These are phyloP conservation scores for Pichia sp. DNA, from an alignment of 1,139 yeast genomes.

Conservation along the genomic window DNA sequence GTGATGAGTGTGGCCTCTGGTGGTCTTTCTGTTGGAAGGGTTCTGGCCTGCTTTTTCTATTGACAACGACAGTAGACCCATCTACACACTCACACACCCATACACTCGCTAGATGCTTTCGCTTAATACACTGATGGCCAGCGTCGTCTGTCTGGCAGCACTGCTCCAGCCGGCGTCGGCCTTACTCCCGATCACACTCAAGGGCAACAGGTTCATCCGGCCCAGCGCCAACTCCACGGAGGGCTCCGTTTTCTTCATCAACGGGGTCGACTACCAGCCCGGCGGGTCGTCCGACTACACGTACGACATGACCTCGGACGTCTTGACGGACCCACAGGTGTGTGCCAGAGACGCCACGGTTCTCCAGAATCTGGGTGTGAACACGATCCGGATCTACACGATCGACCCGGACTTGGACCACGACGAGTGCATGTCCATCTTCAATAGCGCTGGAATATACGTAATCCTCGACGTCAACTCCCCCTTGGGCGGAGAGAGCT, in stretches of 20 bases:
- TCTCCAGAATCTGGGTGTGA: constrained; percentile 73
- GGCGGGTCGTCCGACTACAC: constrained; percentile 58
- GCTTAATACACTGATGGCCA: constrained; percentile 3
- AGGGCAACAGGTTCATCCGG: constrained; percentile 46
- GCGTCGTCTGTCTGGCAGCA: constrained; percentile 8
- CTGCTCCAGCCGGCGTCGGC: constrained; percentile 21
- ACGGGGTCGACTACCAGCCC: constrained; percentile 73
- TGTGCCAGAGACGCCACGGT: constrained; percentile 75
- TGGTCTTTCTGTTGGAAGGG: too few relatives aligned
- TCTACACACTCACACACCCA: background rate
- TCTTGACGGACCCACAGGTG: constrained; percentile 61
- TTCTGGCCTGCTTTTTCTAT: too few relatives aligned
- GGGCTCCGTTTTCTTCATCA: constrained; percentile 61
- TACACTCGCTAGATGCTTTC: constrained; percentile 11
- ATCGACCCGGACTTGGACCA: constrained; percentile 81
- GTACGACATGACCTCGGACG: constrained; percentile 55
- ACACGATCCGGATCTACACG: constrained; percentile 83
- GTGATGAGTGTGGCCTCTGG: background rate
- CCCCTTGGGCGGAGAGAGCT: constrained; percentile 70
- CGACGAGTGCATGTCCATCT: constrained; percentile 84
- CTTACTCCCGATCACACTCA: constrained; percentile 44
- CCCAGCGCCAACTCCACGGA: constrained; percentile 40
- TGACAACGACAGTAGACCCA: too few relatives aligned
- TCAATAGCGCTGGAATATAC: constrained; percentile 90
- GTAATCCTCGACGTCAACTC: constrained; percentile 88